Evolutionary conservation across 208 protist species (phyloP).

Genomic region (Trypanosoma scelopori): DNA sequence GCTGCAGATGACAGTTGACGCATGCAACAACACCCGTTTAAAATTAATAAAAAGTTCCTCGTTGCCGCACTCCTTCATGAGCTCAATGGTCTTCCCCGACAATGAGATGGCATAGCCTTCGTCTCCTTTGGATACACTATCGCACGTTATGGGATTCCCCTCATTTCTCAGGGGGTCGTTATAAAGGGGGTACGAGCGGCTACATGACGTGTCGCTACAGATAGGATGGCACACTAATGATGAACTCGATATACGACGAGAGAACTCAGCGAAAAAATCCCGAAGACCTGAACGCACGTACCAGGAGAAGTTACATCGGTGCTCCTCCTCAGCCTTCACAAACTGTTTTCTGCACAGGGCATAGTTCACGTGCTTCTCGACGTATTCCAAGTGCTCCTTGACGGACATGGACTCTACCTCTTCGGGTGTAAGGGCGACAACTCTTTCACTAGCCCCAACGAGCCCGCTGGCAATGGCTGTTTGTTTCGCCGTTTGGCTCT

Average conservation of each 20-base stretch:
- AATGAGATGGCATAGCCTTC: slow-evolving; percentile 41
- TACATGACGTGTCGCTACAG: neutral
- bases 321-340: slow-evolving; percentile 27
- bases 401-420: slow-evolving; percentile 27
- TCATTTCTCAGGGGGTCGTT: neutral
- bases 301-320: slow-evolving; percentile 17
- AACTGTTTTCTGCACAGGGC: slow-evolving; percentile 27
- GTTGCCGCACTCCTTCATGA: slow-evolving; percentile 45
- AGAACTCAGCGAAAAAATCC: slow-evolving; percentile 64
- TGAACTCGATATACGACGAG: neutral
- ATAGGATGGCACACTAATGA: neutral
- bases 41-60: slow-evolving; percentile 41
- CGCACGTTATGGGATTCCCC: neutral
- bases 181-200: neutral
- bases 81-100: slow-evolving; percentile 54
- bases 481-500: slow-evolving; percentile 96
- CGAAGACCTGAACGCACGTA: slow-evolving; percentile 48
- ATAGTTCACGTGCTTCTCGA: slow-evolving; percentile 15
- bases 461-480: slow-evolving; percentile 86
- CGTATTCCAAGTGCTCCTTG: slow-evolving; percentile 42
- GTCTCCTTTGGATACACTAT: neutral
- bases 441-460: slow-evolving; percentile 35
- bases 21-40: slow-evolving; percentile 44
- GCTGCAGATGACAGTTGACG: slow-evolving; percentile 68
- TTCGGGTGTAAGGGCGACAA: slow-evolving; percentile 45